Percentiles rank a stretch among this genome's conserved stretches.
Evolutionary conservation across 345 rosid genomes (phyloP).

Genomic region (Moricandia arvensis): DNA sequence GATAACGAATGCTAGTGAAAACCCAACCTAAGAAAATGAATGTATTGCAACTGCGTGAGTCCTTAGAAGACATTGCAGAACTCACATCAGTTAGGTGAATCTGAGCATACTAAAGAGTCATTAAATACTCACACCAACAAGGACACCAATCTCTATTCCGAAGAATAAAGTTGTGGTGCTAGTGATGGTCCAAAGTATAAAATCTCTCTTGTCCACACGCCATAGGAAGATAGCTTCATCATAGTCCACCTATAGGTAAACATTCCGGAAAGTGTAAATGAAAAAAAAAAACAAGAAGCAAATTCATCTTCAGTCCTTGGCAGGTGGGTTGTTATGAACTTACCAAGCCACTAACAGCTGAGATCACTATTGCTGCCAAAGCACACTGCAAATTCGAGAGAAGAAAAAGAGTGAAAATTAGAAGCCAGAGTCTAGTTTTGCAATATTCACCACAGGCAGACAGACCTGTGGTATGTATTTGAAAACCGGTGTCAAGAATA

Average conservation of each 20-base stretch:
- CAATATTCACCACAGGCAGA: not conserved
- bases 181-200: conserved; percentile 94
- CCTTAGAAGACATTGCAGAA: not conserved
- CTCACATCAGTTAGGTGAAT: not conserved
- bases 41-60: conserved; percentile 17
- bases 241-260: conserved; percentile 72
- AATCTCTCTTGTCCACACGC: conserved; percentile 92
- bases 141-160: conserved; percentile 96
- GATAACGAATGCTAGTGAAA: conserved; percentile 93
- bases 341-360: conserved; percentile 95
- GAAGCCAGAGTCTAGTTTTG: not conserved
- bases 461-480: conserved; percentile 66
- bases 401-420: not conserved
- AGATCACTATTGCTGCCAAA: conserved; percentile 89
- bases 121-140: conserved; percentile 70
- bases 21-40: conserved; percentile 66
- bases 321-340: conserved; percentile 33
- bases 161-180: conserved; percentile 74
- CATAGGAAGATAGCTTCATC: conserved; percentile 90
- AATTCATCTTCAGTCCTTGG: not conserved
- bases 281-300: not conserved
- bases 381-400: conserved; percentile 68
- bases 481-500: conserved; percentile 82
- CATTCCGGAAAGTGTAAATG: conserved; percentile 16
- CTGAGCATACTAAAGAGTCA: not conserved